Evolutionary conservation across 495 filamentous ascomycete species (phyloP).

Genomic region (Achaetomiella virescens): DNA sequence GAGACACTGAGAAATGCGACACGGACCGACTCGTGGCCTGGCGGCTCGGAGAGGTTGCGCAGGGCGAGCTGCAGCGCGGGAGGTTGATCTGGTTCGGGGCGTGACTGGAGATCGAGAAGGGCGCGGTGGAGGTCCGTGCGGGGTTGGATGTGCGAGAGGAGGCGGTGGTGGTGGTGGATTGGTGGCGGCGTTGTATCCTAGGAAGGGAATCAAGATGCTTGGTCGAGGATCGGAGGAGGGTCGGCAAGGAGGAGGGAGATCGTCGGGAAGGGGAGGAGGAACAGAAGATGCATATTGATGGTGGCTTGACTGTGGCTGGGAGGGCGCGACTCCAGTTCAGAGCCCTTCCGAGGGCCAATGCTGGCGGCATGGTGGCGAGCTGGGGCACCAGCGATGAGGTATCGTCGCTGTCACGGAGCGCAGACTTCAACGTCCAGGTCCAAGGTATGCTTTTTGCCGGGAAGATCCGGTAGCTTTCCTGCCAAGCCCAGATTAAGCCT

Average conservation of each 20-base stretch:
- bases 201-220: neutral
- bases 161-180: conserved; percentile 17
- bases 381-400: neutral
- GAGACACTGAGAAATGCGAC: conserved; percentile 54
- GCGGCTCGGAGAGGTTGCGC: conserved; percentile 62
- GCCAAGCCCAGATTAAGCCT: neutral
- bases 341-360: conserved; percentile 25
- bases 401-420: neutral
- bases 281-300: conserved; percentile 40
- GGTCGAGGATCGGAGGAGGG: conserved; percentile 5
- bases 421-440: neutral
- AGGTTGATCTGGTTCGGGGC: conserved; percentile 63
- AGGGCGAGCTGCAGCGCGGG: conserved; percentile 74
- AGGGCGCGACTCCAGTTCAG: conserved; percentile 13
- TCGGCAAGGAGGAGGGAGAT: neutral
- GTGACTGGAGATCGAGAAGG: conserved; percentile 54
- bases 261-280: conserved; percentile 25
- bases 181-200: conserved; percentile 3
- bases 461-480: conserved; percentile 15
- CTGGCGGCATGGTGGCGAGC: conserved; percentile 28
- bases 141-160: conserved; percentile 21
- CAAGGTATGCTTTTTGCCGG: conserved; percentile 9
- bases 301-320: neutral
- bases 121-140: conserved; percentile 54
- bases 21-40: conserved; percentile 57